Base-by-base conservation (phyloP, 2,329 filamentous ascomycete genomes). In the Colletotrichum acutatum region DNA sequence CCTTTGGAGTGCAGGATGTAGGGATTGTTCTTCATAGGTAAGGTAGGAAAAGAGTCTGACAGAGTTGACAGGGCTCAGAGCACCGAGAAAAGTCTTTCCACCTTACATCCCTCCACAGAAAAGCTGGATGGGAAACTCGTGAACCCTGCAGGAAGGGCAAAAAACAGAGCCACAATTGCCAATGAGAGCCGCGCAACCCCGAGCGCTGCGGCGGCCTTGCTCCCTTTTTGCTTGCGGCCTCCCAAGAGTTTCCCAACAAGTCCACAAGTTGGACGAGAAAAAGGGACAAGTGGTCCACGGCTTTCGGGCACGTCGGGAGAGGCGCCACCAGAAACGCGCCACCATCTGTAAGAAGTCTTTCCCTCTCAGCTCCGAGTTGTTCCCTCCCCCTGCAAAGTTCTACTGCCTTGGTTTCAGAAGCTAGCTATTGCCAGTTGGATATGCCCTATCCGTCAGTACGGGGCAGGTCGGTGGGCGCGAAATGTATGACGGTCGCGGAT, bases 251-350 rank as follows among this genome's bases (percentile, higher is more conserved):
- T 42, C 42, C 42, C 19, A 22, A 37, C 6, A 24, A 24, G 22
- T 14, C 46, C 19, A 42, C 32, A 42, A 49, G 28, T 28, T 42
- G 62, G 1, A 54, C 46, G 37, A 56, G 16, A 70, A 28, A 28
- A n/a, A 19, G 37, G 37, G 14, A 6, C 37, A 5, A 42, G 37
- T 42, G 37, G 37, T 6, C 37, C 37, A 49, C 42, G 42, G 8
- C 19, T 53, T 49, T 66, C 56, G 60, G 66, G 19, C 60, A 52
- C 56, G 32, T 73, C 66, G 66, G 66, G 56, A 62, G 66, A 53
- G 49, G 56, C 56, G 66, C 59, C 58, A 68, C 9, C 28, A 63
- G 64, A 68, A 61, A 71, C 58, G 28, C 64, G 64, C 68, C 52
- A 52, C 46, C 46, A 32, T 49, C 56, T 46, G 14, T 26, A 28